Evolutionary conservation across 352 stramenopile species (phyloP), one percentile per base, ranked within the genome.

Genomic region (Globisporangium iwayamae): DNA sequence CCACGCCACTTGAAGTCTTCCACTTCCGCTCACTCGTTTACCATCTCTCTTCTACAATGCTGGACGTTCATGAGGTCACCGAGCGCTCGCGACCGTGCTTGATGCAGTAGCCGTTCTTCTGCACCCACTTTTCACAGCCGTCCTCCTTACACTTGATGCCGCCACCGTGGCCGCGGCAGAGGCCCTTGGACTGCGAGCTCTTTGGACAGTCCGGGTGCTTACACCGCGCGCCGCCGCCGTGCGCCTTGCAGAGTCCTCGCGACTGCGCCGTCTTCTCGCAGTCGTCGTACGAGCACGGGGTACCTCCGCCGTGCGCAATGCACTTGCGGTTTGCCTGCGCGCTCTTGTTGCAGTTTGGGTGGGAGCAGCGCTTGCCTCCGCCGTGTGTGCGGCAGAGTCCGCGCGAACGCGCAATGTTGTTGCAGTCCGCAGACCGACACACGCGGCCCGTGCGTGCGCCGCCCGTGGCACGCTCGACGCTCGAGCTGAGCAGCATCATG

Each of bases 91-190:
- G 85, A 56, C 85, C 86, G 69, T 95, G 86, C 74, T 94, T 93
- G 71, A 94, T 94, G 72, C 86, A 95, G 70, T 92, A 95, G 56
- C 85, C 86, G 65, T 94, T 94, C 76, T 91, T 93, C 73, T 95
- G 86, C 66, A 94, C 85, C 85, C 86, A 93, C 71, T 95, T 95
- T 60, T 93, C 86, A 57, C 86, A 95, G 16, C 86, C 83, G 53
- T 91, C 83, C 45, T 85, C 81, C 68, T 93, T 95, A 65, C 86
- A 95, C 70, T 93, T 93, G 62, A 94, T 91, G 60, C 85, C 86
- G 36, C 86, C 86, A 58, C 85, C 86, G 61, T 95, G 86, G 58
- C 85, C 86, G 56, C 86, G 85, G 45, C 86, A 95, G 22, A 95
- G 70, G 4, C 86, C 86, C 64, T 91, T 90, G 2, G 79, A 91